Percentiles rank a stretch among this genome's conserved stretches.
These are phyloP conservation scores for Leccinum sublutescens DNA, from an alignment of 768 basidiomycete genomes.

Conservation along the genomic window DNA sequence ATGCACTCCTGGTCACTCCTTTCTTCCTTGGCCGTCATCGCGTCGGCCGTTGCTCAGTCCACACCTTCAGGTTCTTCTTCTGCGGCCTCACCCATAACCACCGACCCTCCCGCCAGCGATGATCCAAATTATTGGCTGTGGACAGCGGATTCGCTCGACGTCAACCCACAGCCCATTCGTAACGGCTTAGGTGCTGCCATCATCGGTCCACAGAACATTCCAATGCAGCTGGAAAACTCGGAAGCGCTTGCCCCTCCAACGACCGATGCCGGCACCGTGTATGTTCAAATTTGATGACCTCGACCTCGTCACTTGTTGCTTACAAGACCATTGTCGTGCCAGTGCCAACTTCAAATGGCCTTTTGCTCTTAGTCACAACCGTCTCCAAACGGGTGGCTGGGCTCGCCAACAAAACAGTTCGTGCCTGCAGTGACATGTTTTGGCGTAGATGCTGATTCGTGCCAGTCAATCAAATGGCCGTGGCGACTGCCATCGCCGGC, in stretches of 20 bases:
- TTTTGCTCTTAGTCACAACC: constrained; percentile 58
- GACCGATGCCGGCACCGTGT: constrained; percentile 57
- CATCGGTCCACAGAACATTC: constrained; percentile 57
- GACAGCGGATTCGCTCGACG: constrained; percentile 29
- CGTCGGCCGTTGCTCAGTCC: constrained; percentile 20
- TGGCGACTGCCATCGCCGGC: constrained; percentile 39
- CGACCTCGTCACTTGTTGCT: background rate
- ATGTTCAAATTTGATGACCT: constrained; percentile 9
- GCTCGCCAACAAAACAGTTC: constrained; percentile 59
- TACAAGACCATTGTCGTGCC: background rate
- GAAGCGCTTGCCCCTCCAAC: constrained; percentile 59
- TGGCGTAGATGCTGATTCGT: background rate
- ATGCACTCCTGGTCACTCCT: constrained; percentile 34
- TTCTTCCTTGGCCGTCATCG: constrained; percentile 20
- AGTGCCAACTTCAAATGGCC: constrained; percentile 61
- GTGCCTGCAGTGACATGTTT: constrained; percentile 5
- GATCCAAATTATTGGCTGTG: constrained; percentile 47
- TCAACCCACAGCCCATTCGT: constrained; percentile 43
- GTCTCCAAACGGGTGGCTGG: constrained; percentile 64
- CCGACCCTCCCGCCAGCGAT: constrained; percentile 43
- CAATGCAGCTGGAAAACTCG: constrained; percentile 55
- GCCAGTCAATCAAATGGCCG: constrained; percentile 39
- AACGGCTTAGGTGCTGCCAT: constrained; percentile 44
- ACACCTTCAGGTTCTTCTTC: constrained; percentile 24
- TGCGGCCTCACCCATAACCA: constrained; percentile 37